Base-by-base conservation (phyloP, 2,329 filamentous ascomycete genomes). In the Cryphonectria nitschkei region DNA sequence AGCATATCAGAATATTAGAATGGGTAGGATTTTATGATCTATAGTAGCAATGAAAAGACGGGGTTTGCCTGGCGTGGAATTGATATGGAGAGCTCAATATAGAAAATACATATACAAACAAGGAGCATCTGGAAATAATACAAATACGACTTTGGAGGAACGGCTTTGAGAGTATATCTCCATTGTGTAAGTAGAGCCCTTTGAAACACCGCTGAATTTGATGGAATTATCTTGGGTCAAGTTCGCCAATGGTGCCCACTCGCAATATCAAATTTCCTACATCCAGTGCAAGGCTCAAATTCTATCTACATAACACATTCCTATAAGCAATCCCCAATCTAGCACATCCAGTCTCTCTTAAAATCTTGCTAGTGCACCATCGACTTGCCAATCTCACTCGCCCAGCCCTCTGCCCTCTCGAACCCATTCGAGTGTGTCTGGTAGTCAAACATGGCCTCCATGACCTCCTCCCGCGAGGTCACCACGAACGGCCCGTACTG, bases 401-500 rank as follows among this genome's bases (percentile, higher is more conserved):
- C 82, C 94, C 94, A 97, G 41, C 89, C 88, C 74, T 89, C 86
- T 0, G 92, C 92, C 73, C 92, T 85, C 83, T 96, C 93, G 75
- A 96, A 96, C 5, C 93, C 93, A 79, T 95, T 95, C 52, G 86
- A 84, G 73, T 88, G 85, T 19, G 85, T 89, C 81, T 93, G 91
- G 77, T 89, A 96, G 79, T 96, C 93, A 76, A 88, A 82, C 80
- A 96, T 85, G 1, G 93, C 92, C 83, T 95, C 87, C 76, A 92
- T 90, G 4, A 95, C 91, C 74, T 92, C 89, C 68, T 92, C 89
- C 78, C 91, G 84, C 58, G 86, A 88, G 72, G 84, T 93, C 71
- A 94, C 81, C n/a, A 96, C 93, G 78, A 96, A 96, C 0, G 93
- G 93, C 0, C 93, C 93, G 76, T 95, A 95, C 83, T 96, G 93